A percentile compares a stretch with the other conserved stretches of the same genome.
phyloP scores from a whole-genome alignment of 768 basidiomycete species.

The Hemileccinum impolitum region DNA sequence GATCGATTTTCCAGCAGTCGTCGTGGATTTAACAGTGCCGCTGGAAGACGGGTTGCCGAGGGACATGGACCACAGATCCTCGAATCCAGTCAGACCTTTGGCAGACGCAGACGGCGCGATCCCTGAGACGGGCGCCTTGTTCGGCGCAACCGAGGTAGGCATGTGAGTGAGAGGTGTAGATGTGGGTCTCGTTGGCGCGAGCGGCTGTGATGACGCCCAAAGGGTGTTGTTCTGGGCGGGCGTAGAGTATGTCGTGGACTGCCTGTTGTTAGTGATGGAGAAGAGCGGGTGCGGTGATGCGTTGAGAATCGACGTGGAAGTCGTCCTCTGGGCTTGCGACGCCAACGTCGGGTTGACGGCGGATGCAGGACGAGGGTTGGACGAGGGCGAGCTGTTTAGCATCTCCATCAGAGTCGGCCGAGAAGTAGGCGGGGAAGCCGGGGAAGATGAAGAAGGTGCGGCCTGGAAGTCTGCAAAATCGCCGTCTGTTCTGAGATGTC shows the following conservation, averaged over 20 bases:
- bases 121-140: conserved; percentile 13
- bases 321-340: conserved; percentile 12
- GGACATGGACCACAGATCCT: conserved; percentile 86
- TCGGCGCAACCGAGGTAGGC: conserved; percentile 9
- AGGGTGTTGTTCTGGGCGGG: conserved; percentile 20
- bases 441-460: conserved; percentile 47
- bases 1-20: conserved; percentile 64
- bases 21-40: conserved; percentile 34
- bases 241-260: conserved; percentile 17
- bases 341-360: conserved; percentile 6
- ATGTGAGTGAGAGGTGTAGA: conserved; percentile 13
- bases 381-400: conserved; percentile 35
- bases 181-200: conserved; percentile 18
- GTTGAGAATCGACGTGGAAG: conserved; percentile 27
- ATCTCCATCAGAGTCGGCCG: conserved; percentile 47
- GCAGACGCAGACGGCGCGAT: conserved; percentile 25
- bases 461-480: conserved; percentile 87
- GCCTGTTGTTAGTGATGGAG: conserved; percentile 23
- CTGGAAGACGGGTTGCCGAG: conserved; percentile 45
- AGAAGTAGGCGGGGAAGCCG: conserved; percentile 34
- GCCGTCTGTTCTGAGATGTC: conserved; percentile 49
- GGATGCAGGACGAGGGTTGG: conserved; percentile 14
- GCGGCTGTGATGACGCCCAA: conserved; percentile 27
- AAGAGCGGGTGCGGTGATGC: conserved; percentile 22
- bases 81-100: conserved; percentile 62